phyloP scores from a whole-genome alignment of 1,139 yeast species.

The Pneumocystis oryctolagi region DNA sequence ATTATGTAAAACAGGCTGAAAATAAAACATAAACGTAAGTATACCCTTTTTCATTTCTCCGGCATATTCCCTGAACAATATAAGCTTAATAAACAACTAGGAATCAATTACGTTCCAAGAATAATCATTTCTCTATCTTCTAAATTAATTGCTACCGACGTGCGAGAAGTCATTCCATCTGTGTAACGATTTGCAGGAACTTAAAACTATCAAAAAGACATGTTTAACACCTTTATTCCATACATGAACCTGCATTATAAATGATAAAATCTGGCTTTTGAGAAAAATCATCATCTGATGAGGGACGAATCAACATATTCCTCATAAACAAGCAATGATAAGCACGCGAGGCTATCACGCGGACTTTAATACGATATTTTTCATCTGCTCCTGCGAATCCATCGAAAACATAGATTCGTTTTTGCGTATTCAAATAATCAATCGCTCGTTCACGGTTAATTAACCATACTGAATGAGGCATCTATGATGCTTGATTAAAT shows the following conservation, averaged over 20 bases:
- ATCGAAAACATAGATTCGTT: conserved; percentile 85
- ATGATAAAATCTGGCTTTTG: conserved; percentile 98
- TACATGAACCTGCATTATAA: conserved; percentile 83
- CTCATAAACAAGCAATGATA: conserved; percentile 97
- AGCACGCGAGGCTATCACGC: conserved; percentile 96
- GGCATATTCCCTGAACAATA: not conserved
- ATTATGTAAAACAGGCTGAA: conserved; percentile 89
- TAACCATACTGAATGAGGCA: conserved; percentile 87
- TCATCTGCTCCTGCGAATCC: conserved; percentile 99
- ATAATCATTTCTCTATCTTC: conserved; percentile 98
- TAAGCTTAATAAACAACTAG: conserved; percentile 23
- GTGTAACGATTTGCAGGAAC: conserved; percentile 97
- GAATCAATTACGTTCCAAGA: conserved; percentile 76
- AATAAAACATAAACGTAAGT: conserved; percentile 95
- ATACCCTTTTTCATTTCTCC: conserved; percentile 96
- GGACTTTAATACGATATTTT: conserved; percentile 87
- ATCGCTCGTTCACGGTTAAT: conserved; percentile 93
- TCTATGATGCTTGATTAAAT: conserved; percentile 27
- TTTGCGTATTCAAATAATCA: conserved; percentile 92
- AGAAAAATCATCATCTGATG: conserved; percentile 76
- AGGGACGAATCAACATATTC: conserved; percentile 93
- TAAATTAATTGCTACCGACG: conserved; percentile 92
- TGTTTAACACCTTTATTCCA: not conserved
- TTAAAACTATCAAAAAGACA: not conserved
- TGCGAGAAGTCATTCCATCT: conserved; percentile 92